Evolutionary conservation across 2,329 filamentous ascomycete genomes (phyloP).

Genomic region (Ophiocordyceps camponoti-saundersi): DNA sequence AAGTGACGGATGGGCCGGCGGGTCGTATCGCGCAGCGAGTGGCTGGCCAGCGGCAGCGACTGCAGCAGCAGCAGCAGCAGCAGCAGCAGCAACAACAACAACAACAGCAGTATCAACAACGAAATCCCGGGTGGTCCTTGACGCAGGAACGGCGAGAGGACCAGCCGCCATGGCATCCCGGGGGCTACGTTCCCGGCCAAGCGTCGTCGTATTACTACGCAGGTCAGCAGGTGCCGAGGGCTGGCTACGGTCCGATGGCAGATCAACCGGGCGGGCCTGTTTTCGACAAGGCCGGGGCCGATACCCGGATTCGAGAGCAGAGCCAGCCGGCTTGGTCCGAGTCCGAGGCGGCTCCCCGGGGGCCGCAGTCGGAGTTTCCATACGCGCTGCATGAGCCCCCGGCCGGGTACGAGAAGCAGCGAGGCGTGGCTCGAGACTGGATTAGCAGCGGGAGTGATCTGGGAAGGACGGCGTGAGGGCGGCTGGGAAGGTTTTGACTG

Average conservation of each 20-base stretch:
- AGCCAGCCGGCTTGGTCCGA: not conserved
- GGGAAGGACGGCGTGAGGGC: too few species aligned
- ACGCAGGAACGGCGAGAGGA: not conserved
- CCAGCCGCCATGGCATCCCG: not conserved
- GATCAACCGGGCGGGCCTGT: too few species aligned
- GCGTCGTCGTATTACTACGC: not conserved
- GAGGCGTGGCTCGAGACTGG: not conserved
- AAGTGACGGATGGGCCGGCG: not conserved
- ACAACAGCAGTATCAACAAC: not conserved
- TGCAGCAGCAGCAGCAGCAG: too few species aligned
- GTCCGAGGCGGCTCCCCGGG: not conserved
- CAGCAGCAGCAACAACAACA: too few species aligned
- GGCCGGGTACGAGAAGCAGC: not conserved
- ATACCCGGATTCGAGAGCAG: not conserved
- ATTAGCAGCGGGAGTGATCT: too few species aligned
- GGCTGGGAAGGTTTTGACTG: too few species aligned
- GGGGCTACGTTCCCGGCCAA: not conserved
- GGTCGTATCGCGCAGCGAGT: not conserved
- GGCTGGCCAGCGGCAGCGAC: too few species aligned
- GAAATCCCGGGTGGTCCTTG: not conserved
- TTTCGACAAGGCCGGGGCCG: not conserved
- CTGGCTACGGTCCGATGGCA: not conserved
- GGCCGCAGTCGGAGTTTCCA: not conserved
- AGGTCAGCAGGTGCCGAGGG: not conserved
- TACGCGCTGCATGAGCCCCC: not conserved